phyloP scores from a whole-genome alignment of 345 rosid genomes.

The Populus simonii region DNA sequence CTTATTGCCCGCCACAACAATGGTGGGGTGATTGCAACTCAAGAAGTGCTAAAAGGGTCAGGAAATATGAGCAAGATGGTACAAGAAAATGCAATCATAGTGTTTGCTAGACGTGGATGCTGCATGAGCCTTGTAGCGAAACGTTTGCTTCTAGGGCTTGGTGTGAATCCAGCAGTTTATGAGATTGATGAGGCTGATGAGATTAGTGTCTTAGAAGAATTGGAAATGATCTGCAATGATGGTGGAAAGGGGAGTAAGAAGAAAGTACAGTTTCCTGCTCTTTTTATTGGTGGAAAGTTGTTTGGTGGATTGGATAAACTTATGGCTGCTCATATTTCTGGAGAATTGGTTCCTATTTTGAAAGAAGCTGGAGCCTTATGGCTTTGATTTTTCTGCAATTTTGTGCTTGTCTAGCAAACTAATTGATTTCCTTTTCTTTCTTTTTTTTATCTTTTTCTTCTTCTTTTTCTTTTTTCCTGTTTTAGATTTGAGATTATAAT shows the following conservation, averaged over 20 bases:
- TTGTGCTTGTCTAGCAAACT: slow-evolving; percentile 1
- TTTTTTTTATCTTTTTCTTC: neutral
- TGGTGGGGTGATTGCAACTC: neutral
- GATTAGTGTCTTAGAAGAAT: slow-evolving; percentile 31
- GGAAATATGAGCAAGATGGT: slow-evolving; percentile 35
- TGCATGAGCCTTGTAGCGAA: slow-evolving; percentile 92
- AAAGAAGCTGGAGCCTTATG: slow-evolving; percentile 95
- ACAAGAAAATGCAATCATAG: slow-evolving; percentile 74
- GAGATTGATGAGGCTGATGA: slow-evolving; percentile 72
- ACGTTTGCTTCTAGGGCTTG: slow-evolving; percentile 65
- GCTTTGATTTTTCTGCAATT: slow-evolving; percentile 46
- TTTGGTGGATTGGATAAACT: slow-evolving; percentile 87
- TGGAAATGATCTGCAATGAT: slow-evolving; percentile 27
- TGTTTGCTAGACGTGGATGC: slow-evolving; percentile 69
- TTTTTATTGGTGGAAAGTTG: slow-evolving; percentile 81
- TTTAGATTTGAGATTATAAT: slow-evolving; percentile 7
- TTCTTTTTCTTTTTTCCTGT: neutral
- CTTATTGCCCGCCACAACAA: neutral
- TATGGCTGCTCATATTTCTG: slow-evolving; percentile 93
- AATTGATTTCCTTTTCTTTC: neutral
- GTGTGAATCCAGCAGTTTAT: slow-evolving; percentile 71
- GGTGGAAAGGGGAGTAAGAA: neutral
- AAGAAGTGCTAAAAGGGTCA: slow-evolving; percentile 7
- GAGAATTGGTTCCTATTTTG: slow-evolving; percentile 70
- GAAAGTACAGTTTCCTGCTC: slow-evolving; percentile 62